phyloP scores from a whole-genome alignment of 441 rosid genomes.

The Mallotus japonicus region DNA sequence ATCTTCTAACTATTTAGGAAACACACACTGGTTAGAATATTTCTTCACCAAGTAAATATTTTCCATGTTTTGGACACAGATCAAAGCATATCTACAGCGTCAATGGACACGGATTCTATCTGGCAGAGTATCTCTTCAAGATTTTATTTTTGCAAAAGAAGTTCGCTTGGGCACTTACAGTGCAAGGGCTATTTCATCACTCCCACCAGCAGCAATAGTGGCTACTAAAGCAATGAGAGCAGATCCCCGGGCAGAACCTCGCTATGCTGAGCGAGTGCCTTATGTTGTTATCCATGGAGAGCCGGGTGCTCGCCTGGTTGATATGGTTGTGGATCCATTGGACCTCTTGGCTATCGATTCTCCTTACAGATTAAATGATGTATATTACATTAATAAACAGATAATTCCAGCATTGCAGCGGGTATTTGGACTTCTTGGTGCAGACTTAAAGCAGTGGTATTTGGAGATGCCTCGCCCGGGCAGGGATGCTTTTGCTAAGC shows the following conservation, averaged over 20 bases:
- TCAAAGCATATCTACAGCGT: slow-evolving; percentile 74
- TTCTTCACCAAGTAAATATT: not conserved
- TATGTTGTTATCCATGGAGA: slow-evolving; percentile 92
- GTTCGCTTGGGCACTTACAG: slow-evolving; percentile 93
- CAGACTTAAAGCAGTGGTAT: slow-evolving; percentile 81
- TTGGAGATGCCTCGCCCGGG: slow-evolving; percentile 79
- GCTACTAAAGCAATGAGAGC: slow-evolving; percentile 81
- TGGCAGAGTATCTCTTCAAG: slow-evolving; percentile 87
- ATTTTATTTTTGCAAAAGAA: slow-evolving; percentile 93
- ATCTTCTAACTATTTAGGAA: not conserved
- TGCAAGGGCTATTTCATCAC: slow-evolving; percentile 54
- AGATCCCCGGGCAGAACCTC: slow-evolving; percentile 90
- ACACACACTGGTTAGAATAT: not conserved
- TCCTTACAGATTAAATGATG: slow-evolving; percentile 77
- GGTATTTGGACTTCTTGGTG: slow-evolving; percentile 86
- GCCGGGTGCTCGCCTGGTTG: slow-evolving; percentile 92
- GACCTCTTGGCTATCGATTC: slow-evolving; percentile 76
- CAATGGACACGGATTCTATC: slow-evolving; percentile 89
- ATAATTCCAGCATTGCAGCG: slow-evolving; percentile 92
- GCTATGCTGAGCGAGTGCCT: slow-evolving; percentile 88
- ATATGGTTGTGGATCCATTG: slow-evolving; percentile 94
- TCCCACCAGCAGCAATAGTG: slow-evolving; percentile 95
- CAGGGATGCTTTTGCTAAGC: slow-evolving; percentile 64
- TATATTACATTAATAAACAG: slow-evolving; percentile 90
- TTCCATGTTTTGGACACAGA: slow-evolving; percentile 38